A percentile compares a stretch with the other conserved stretches of the same genome.
These are phyloP conservation scores for Starmera stellimalicola DNA, from an alignment of 1,139 yeast species.

Conservation along the genomic window DNA sequence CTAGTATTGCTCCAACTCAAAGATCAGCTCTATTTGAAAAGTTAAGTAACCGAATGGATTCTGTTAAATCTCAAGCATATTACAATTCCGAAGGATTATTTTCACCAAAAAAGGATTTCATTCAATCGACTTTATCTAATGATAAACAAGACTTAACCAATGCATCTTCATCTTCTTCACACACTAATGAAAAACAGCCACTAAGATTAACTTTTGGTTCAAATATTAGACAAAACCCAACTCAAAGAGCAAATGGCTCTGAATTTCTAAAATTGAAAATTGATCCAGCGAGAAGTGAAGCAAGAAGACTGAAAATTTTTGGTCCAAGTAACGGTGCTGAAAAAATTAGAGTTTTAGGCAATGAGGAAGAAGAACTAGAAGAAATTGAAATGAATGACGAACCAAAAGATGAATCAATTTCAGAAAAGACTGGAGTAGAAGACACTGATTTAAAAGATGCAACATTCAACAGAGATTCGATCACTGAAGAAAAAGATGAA, in stretches of 20 bases:
- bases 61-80: constrained; percentile 14
- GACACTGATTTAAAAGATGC: constrained; percentile 1
- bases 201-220: constrained; percentile 9
- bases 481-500: constrained; percentile 2
- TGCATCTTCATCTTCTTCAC: too few relatives aligned
- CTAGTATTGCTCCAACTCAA: constrained; percentile 7
- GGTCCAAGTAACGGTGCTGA: constrained; percentile 23
- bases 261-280: constrained; percentile 24
- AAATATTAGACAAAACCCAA: constrained; percentile 10
- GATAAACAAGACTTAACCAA: constrained; percentile 6
- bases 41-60: constrained; percentile 23
- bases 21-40: constrained; percentile 25
- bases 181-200: constrained; percentile 3
- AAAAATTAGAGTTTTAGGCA: constrained; percentile 15
- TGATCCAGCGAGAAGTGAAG: constrained; percentile 29
- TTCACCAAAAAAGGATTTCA: constrained; percentile 22
- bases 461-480: too few relatives aligned
- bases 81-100: constrained; percentile 27
- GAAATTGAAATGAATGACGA: constrained; percentile 5
- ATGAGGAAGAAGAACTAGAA: constrained; percentile 5
- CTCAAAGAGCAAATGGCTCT: constrained; percentile 10
- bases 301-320: constrained; percentile 26
- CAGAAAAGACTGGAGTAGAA: constrained; percentile 1
- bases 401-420: not conserved
- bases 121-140: constrained; percentile 7